phyloP scores from a whole-genome alignment of 768 basidiomycete species.

The Pulveroboletus frians region DNA sequence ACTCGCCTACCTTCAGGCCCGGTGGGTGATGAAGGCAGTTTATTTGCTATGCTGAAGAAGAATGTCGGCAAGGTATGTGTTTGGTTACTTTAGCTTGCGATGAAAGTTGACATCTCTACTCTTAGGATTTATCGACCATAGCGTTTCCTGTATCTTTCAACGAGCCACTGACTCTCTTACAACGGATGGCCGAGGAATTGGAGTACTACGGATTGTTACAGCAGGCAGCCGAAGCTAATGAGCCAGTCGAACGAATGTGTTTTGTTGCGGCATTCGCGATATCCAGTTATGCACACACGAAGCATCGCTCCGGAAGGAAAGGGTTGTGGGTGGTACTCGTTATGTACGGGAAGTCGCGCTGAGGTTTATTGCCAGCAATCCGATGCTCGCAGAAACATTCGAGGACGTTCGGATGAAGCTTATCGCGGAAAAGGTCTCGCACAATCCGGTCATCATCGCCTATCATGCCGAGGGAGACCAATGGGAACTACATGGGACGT shows the following conservation, averaged over 20 bases:
- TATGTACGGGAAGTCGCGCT: conserved; percentile 4
- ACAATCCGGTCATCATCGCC: conserved; percentile 79
- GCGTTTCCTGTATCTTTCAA: conserved; percentile 88
- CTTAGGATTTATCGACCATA: conserved; percentile 75
- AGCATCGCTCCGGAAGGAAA: conserved; percentile 75
- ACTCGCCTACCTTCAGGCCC: conserved; percentile 55
- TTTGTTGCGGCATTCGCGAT: conserved; percentile 82
- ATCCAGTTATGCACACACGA: conserved; percentile 78
- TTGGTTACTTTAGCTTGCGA: neutral
- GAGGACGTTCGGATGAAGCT: conserved; percentile 79
- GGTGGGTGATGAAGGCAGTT: conserved; percentile 71
- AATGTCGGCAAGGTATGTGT: conserved; percentile 74
- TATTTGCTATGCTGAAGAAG: conserved; percentile 80
- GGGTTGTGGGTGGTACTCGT: conserved; percentile 60
- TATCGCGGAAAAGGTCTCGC: conserved; percentile 82
- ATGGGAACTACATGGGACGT: conserved; percentile 73
- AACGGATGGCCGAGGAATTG: conserved; percentile 77
- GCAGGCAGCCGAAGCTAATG: conserved; percentile 52
- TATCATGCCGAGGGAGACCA: conserved; percentile 77
- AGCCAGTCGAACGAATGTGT: conserved; percentile 64
- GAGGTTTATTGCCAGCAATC: conserved; percentile 53
- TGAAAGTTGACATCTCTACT: neutral
- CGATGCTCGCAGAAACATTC: conserved; percentile 85
- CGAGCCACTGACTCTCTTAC: conserved; percentile 79
- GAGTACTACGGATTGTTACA: conserved; percentile 72